Evolutionary conservation across 331 rosid genomes (phyloP), one percentile per base, ranked within the genome.

Genomic region (Spiraea crenata): DNA sequence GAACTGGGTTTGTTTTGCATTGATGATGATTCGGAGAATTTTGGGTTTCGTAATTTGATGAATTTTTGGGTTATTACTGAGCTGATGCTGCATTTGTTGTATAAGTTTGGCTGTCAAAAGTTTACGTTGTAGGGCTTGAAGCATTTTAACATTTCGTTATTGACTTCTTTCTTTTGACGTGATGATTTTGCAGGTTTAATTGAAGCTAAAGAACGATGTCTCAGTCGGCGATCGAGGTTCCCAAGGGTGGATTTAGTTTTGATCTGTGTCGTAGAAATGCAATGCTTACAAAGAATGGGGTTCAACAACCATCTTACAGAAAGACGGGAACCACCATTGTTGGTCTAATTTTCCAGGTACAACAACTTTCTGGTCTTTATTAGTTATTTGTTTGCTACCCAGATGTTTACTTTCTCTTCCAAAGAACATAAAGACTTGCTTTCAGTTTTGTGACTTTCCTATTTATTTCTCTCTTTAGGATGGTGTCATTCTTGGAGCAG

Each of bases 401-500:
- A 14, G 52, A 2, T 25, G 31, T 39, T 19, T 61, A 45, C 17
- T 17, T 59, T 52, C 4, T 37, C 48, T 55, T 34, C 4, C 0
- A n/a, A 52, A n/a, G 6, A 14, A 52, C 4, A 13, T 3, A 16
- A 50, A 16, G 14, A 13, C 5, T 25, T 25, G 39, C 61, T 25
- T 42, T 5, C 1, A 58, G 17, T 63, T 19, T 42, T 64, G 9
- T 19, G 20, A 20, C 12, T 67, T 54, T 62, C 25, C n/a, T 41
- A 19, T 74, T 5, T 17, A 19, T 16, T 15, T 52, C 42, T 42
- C 64, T 69, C 15, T 69, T 67, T 77, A 93, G 98, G 97, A 93
- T 84, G 98, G 98, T 10, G 85, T 90, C 73, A 85, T 93, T 85
- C 98, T 93, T 80, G 98, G 98, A 84, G 98, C 98, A 31, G 98